phyloP scores from a whole-genome alignment of 2,329 filamentous ascomycete genomes.

The Aquanectria penicillioides region DNA sequence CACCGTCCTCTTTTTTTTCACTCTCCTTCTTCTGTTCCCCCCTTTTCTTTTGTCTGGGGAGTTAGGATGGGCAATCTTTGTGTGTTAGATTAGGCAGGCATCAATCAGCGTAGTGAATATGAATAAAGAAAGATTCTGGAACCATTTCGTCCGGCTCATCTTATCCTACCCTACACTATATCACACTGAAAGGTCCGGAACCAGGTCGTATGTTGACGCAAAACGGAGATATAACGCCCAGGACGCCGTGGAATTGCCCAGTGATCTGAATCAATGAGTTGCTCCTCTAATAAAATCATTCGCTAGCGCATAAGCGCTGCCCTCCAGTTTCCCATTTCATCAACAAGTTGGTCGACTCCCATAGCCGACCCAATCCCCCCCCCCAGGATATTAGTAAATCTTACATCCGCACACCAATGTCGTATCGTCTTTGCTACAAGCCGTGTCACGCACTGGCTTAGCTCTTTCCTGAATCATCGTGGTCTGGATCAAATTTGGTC shows the following conservation, averaged over 20 bases:
- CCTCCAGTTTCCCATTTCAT: constrained; percentile 15
- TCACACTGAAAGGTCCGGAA: background rate
- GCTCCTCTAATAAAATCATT: constrained; percentile 24
- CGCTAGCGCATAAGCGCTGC: constrained; percentile 17
- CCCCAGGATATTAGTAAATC: constrained; percentile 29
- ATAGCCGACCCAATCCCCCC: constrained; percentile 2
- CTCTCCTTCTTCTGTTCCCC: too few species aligned
- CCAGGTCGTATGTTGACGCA: background rate
- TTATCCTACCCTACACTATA: constrained; percentile 3
- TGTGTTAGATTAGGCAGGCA: too few species aligned
- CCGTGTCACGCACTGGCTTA: constrained; percentile 24
- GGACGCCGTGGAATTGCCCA: constrained; percentile 9
- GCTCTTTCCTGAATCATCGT: constrained; percentile 54
- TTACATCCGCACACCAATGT: constrained; percentile 18
- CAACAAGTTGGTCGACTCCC: constrained; percentile 8
- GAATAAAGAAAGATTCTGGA: too few species aligned
- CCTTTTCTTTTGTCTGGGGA: too few species aligned
- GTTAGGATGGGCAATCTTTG: too few species aligned
- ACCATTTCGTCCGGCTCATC: too few species aligned
- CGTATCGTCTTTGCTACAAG: constrained; percentile 14
- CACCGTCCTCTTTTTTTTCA: too few species aligned
- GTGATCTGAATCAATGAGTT: constrained; percentile 21
- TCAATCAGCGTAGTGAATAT: too few species aligned
- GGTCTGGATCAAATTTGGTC: constrained; percentile 75
- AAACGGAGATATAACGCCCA: constrained; percentile 8